Conservation (phyloP, 163 green algal genomes). For the Scenedesmus sp. region DNA sequence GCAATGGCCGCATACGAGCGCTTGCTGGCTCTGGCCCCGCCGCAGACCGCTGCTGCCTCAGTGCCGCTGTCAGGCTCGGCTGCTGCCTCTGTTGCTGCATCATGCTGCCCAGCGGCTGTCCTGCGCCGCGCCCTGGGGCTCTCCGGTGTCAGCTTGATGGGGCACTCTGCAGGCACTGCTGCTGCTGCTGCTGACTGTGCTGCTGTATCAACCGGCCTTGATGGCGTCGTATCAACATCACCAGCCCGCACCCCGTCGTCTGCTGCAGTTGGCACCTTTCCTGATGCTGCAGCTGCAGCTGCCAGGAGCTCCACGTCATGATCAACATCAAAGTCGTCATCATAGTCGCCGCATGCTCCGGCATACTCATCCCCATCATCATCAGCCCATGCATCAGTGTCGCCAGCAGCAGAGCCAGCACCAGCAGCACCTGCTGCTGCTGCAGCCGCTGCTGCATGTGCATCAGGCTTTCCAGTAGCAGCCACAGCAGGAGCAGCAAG, state of each 20-base stretch:
- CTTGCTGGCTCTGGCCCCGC: neutral
- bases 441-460: too few relatives aligned
- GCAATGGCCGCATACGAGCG: neutral
- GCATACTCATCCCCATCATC: slow-evolving; percentile 41
- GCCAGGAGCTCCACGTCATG: neutral
- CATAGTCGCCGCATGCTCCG: slow-evolving; percentile 31
- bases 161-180: neutral
- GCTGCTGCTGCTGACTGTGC: slow-evolving; percentile 6
- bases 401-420: neutral
- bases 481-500: too few relatives aligned
- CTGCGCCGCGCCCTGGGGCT: neutral
- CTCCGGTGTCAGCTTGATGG: neutral
- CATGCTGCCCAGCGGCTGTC: neutral
- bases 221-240: neutral
- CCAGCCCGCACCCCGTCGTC: neutral
- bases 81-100: slow-evolving; percentile 26
- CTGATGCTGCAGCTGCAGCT: slow-evolving; percentile 1
- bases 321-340: neutral
- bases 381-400: neutral
- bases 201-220: neutral
- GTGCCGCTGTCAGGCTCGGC: neutral
- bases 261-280: neutral
- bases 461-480: neutral
- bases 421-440: neutral
- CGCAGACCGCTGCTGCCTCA: neutral